Base-by-base conservation (phyloP, 1,284 basidiomycete genomes). In the Volvariella volvacea region DNA sequence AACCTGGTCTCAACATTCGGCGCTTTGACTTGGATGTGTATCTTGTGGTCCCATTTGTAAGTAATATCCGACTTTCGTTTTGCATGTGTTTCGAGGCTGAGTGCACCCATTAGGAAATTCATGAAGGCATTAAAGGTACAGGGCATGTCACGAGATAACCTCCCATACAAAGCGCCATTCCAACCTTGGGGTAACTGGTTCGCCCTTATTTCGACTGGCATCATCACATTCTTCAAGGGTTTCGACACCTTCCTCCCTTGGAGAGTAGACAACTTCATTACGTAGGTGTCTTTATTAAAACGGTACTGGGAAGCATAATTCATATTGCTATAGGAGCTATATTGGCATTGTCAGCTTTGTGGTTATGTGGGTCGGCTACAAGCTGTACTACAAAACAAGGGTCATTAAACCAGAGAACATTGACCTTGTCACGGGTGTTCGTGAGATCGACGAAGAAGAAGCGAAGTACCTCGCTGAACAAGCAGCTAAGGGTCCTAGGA, bases 11-110 rank as follows among this genome's bases (percentile, higher is more conserved):
- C 80, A 4, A 78, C 79, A 37, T 83, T 83, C 53, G 85, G 84
- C 36, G 77, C 80, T 19, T 66, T 84, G 16, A 84, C 82, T 4
- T 87, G 85, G 83, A 78, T 88, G 69, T 77, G 71, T 17, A 88
- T 90, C 47, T 62, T 75, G 34, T 76, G 73, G 39, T 76, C 76
- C 8, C 85, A 88, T 63, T 76, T 88, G 76, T 80, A 56, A 48
- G 70, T 57, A 7, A 19, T 32, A n/a, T n/a, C n/a, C n/a, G n/a
- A n/a, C n/a, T n/a, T 30, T 2, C 37, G 10, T 30, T 22, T n/a
- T 22, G 6, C 16, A 17, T 10, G 22, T n/a, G 22, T 25, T 22
- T 30, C 34, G 36, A 38, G 16, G 39, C 22, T 15, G 15, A 15
- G 16, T 41, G 10, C 16, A 20, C 22, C 32, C 42, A 41, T 19